Base-by-base conservation (phyloP, 2,329 filamentous ascomycete species). In the Ophiobolus disseminans region DNA sequence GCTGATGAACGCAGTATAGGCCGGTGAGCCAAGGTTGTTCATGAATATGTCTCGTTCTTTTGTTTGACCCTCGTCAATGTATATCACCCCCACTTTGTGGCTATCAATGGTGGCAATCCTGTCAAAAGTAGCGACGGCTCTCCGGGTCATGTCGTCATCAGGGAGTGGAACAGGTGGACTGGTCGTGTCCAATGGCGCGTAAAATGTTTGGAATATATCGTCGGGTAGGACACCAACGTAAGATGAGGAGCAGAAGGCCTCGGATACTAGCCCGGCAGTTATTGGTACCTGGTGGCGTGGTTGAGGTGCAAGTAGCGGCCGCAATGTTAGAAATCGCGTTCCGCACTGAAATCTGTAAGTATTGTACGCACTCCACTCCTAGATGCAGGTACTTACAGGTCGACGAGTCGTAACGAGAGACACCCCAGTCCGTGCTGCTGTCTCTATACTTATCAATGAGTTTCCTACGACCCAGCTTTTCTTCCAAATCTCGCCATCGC, bases 21-120 rank as follows among this genome's bases (percentile, higher is more conserved):
- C 92, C 35, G 86, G 84, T 56, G 91, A 96, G 20, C 94, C 94
- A 22, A 85, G 86, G 3, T 89, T 85, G 59, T 99, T 99, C 62
- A 88, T 83, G 21, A 99, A 81, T 26, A 97, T 96, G 46, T 95
- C 90, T 0, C 80, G 78, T 71, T 97, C 94, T 1, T 86, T 76
- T 0, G 84, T 90, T 73, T 99, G 94, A 5, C 88, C 88, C 62
- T 95, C 87, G 44, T 89, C 91, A 55, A 97, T 88, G 72, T 97
- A 99, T 31, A 99, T 86, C 17, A 99, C 88, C 13, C 94, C 94
- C 32, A 96, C 88, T 73, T 96, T 97, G 79, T 97, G 91, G 5
- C 91, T 91, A 72, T 99, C 94, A 4, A 99, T 87, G 7, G 91
- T 92, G 28, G 93, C 88, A 57, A 86, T 95, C 23, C 87, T 86